These are phyloP conservation scores for Mallotus nudiflorus DNA, from an alignment of 345 rosid species.

Conservation along the genomic window DNA sequence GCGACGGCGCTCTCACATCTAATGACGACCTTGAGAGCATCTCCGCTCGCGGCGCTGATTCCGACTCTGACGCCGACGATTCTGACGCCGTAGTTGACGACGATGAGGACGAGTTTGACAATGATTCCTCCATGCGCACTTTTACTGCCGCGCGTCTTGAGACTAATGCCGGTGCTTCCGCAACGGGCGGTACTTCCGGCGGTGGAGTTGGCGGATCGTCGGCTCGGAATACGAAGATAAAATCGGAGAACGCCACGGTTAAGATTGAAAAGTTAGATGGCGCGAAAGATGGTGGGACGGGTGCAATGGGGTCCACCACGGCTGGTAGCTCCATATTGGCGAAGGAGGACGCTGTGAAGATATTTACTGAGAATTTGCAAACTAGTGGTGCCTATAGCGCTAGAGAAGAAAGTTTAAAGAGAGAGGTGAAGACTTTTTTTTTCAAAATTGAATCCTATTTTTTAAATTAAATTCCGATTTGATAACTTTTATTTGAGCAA, in stretches of 20 bases:
- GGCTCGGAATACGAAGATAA: conserved; percentile 60
- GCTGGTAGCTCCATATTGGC: conserved; percentile 46
- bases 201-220: conserved; percentile 29
- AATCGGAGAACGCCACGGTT: conserved; percentile 60
- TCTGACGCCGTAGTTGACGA: conserved; percentile 92
- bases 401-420: conserved; percentile 85
- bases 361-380: conserved; percentile 89
- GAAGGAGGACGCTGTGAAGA: conserved; percentile 79
- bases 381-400: conserved; percentile 97
- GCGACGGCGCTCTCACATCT: conserved; percentile 88
- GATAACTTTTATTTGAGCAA: too few relatives aligned
- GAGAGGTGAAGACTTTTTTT: conserved; percentile 53
- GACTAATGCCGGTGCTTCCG: conserved; percentile 36
- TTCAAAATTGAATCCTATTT: not conserved
- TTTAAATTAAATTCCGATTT: not conserved
- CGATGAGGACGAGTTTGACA: conserved; percentile 83
- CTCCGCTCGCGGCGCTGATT: conserved; percentile 80
- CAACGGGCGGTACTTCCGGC: conserved; percentile 30
- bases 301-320: conserved; percentile 29
- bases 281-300: conserved; percentile 53
- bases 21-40: conserved; percentile 98
- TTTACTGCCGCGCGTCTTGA: conserved; percentile 89
- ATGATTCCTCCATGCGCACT: conserved; percentile 80
- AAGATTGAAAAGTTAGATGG: conserved; percentile 77
- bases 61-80: conserved; percentile 86